phyloP scores from a whole-genome alignment of 257 asterid species.

The Echites panduratus region DNA sequence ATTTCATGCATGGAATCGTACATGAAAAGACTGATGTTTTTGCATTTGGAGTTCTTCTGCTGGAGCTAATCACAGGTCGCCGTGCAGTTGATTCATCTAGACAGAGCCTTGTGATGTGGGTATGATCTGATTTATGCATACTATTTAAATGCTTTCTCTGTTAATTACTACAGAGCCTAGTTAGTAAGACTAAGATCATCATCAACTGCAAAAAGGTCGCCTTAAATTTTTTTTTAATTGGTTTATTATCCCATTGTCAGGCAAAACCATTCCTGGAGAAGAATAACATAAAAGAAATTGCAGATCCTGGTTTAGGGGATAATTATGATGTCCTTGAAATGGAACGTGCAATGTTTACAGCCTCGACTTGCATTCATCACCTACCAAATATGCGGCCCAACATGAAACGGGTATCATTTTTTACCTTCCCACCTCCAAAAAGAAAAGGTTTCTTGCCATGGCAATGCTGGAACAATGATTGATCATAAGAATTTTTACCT shows the following conservation, averaged over 20 bases:
- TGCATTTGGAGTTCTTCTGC: constrained; percentile 81
- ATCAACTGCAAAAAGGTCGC: neutral
- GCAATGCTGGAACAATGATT: neutral
- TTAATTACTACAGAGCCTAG: no score
- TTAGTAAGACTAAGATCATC: neutral
- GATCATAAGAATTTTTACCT: neutral
- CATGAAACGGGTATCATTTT: constrained; percentile 60
- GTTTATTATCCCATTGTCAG: constrained; percentile 24
- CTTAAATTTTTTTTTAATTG: neutral
- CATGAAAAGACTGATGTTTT: constrained; percentile 92
- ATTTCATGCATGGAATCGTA: constrained; percentile 91
- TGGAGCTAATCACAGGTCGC: constrained; percentile 93
- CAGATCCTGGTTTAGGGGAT: constrained; percentile 67
- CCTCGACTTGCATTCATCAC: constrained; percentile 82
- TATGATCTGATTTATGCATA: constrained; percentile 27
- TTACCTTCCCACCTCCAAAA: neutral
- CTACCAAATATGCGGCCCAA: constrained; percentile 72
- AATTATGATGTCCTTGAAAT: constrained; percentile 49
- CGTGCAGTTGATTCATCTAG: constrained; percentile 73
- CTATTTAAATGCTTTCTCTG: no score
- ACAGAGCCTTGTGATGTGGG: constrained; percentile 97
- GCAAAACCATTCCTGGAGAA: constrained; percentile 83
- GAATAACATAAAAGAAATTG: constrained; percentile 54
- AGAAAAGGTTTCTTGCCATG: neutral
- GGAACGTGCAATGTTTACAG: constrained; percentile 67